phyloP scores from a whole-genome alignment of 371 early-diverging fungal genomes.

The Mortierella sp. region DNA sequence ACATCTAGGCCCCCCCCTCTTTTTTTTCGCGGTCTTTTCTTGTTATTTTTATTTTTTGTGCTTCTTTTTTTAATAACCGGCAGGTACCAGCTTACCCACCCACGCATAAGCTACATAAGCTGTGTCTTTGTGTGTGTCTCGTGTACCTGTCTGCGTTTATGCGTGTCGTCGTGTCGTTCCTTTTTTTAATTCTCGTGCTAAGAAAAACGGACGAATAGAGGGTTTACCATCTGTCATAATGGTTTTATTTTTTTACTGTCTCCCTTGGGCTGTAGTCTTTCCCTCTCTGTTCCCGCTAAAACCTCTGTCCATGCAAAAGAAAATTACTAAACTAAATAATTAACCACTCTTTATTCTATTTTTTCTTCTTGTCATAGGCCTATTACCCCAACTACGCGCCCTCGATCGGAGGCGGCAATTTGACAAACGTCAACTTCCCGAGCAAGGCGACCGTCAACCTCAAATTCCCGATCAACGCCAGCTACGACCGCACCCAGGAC shows the following conservation, averaged over 20 bases:
- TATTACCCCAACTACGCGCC: conserved; percentile 63
- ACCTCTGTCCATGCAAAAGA: too few species aligned
- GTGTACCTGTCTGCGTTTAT: background rate
- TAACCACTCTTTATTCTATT: background rate
- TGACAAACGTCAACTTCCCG: conserved; percentile 62
- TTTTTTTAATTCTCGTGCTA: background rate
- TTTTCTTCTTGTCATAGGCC: conserved; percentile 56
- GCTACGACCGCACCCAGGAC: conserved; percentile 47
- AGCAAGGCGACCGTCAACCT: conserved; percentile 61
- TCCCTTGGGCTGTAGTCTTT: background rate
- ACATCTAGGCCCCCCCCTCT: background rate
- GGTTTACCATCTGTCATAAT: background rate
- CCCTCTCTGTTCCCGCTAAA: background rate
- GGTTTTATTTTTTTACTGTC: background rate
- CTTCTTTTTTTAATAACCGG: conserved; percentile 2
- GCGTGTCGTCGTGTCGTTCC: background rate
- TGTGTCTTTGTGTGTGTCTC: background rate
- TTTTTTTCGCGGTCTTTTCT: background rate
- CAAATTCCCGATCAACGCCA: conserved; percentile 62
- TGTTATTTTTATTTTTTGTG: background rate
- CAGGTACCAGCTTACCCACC: background rate
- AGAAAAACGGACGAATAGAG: background rate
- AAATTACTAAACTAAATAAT: background rate
- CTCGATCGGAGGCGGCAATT: conserved; percentile 64
- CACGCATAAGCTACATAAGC: background rate